Evolutionary conservation across 768 basidiomycete species (phyloP).

Genomic region (Termitomyces sp.): DNA sequence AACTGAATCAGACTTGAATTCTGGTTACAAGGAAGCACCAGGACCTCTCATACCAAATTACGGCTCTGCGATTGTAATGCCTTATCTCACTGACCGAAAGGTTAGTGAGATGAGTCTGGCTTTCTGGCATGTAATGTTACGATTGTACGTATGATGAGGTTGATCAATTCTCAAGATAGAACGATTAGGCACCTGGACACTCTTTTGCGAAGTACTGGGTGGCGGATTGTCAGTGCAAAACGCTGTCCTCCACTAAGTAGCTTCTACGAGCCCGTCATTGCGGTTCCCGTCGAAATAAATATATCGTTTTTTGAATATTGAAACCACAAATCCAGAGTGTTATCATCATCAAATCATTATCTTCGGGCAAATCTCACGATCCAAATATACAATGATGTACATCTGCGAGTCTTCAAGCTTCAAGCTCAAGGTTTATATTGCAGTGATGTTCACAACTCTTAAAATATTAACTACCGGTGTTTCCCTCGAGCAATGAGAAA

Average conservation of each 20-base stretch:
- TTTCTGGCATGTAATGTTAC: background rate
- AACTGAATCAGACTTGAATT: background rate
- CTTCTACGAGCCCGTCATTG: constrained; percentile 8
- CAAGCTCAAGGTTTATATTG: no score
- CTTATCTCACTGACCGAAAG: background rate
- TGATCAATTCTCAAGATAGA: constrained; percentile 6
- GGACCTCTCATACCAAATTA: background rate
- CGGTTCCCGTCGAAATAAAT: background rate
- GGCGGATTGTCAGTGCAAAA: background rate
- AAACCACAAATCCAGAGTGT: no score
- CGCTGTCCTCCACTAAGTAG: constrained; percentile 4
- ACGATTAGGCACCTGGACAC: constrained; percentile 3
- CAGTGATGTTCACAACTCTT: no score
- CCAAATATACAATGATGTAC: background rate
- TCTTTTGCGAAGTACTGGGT: constrained; percentile 5
- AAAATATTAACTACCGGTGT: background rate
- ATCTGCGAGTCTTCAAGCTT: background rate
- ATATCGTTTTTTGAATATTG: no score
- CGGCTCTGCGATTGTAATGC: background rate
- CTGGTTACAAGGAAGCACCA: background rate
- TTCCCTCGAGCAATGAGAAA: background rate
- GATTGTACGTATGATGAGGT: constrained; percentile 8
- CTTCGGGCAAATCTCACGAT: no score
- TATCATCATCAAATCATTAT: no score
- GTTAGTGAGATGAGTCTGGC: background rate